Conservation (phyloP, 805 yeast genomes). For the Kluyveromyces lactis region DNA sequence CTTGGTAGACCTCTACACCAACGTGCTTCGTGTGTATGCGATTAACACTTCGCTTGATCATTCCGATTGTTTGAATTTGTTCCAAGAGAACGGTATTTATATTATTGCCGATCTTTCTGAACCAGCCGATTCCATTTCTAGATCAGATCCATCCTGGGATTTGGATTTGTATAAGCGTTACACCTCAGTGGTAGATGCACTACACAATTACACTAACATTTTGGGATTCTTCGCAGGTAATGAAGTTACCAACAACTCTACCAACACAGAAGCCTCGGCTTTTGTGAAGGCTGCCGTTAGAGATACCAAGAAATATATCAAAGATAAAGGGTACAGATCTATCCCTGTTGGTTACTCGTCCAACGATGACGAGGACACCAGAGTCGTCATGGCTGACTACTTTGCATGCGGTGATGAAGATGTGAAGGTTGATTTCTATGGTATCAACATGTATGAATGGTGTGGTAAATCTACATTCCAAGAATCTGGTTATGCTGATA, state of each 20-base stretch:
- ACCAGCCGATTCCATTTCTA: constrained; percentile 50
- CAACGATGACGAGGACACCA: constrained; percentile 54
- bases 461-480: constrained; percentile 51
- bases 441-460: constrained; percentile 79
- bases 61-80: constrained; percentile 48
- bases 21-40: constrained; percentile 63
- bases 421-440: constrained; percentile 61
- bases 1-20: constrained; percentile 47
- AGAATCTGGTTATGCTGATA: constrained; percentile 49
- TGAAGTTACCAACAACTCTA: constrained; percentile 55
- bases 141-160: constrained; percentile 52
- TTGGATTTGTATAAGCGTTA: constrained; percentile 51
- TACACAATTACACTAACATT: constrained; percentile 55
- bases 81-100: constrained; percentile 61
- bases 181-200: constrained; percentile 52
- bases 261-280: constrained; percentile 62
- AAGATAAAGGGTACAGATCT: constrained; percentile 45
- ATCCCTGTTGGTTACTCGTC: constrained; percentile 73
- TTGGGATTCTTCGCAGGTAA: constrained; percentile 75
- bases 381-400: constrained; percentile 56
- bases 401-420: constrained; percentile 57
- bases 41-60: constrained; percentile 49
- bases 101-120: constrained; percentile 64
- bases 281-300: constrained; percentile 70
- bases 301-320: constrained; percentile 58